Evolutionary conservation across 208 protist species (phyloP), one percentile per base, ranked within the genome.

Genomic region (Leishmania aethiopica): DNA sequence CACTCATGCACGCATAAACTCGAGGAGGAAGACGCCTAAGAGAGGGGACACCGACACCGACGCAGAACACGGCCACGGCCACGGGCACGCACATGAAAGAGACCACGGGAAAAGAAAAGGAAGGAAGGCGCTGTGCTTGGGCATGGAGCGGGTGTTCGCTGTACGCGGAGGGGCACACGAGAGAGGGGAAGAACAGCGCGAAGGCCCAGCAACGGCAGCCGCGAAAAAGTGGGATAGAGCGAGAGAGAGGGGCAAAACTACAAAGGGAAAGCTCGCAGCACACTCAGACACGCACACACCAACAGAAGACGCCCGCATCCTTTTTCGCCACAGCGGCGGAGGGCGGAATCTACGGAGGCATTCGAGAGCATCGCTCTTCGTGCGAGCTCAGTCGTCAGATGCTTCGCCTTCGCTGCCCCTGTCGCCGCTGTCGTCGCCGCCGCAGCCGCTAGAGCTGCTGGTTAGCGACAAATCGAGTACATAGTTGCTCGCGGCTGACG

Each of bases 381-480:
- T 32, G 25, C 11, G 70, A 28, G 45, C 45, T 74, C 45, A 74
- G 45, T 74, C 40, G 45, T 55, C 70, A 35, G 45, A 40, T 72
- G 3, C 67, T 8, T 28, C 67, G 67, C 1, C 40, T 3, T 72
- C 3, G 19, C 67, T 17, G 15, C n/a, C n/a, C 59, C 62, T 69
- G 32, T 8, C n/a, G 28, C 47, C 70, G n/a, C 80, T 62, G 62
- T 74, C 64, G 37, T 73, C 67, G 73, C 76, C 77, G 47, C 81
- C n/a, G 60, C 60, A 0, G 32, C 62, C 10, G 28, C 59, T 32
- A 64, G 28, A 64, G 59, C 49, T 70, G 45, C 75, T 73, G 47
- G 67, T 80, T 37, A 86, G 75, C 17, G 77, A 90, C 3, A 84
- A 64, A 75, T 86, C 78, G 37, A 86, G 40, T 51, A 80, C 75